phyloP scores from a whole-genome alignment of 2,329 filamentous ascomycete genomes.

The Harringtonia lauricola region DNA sequence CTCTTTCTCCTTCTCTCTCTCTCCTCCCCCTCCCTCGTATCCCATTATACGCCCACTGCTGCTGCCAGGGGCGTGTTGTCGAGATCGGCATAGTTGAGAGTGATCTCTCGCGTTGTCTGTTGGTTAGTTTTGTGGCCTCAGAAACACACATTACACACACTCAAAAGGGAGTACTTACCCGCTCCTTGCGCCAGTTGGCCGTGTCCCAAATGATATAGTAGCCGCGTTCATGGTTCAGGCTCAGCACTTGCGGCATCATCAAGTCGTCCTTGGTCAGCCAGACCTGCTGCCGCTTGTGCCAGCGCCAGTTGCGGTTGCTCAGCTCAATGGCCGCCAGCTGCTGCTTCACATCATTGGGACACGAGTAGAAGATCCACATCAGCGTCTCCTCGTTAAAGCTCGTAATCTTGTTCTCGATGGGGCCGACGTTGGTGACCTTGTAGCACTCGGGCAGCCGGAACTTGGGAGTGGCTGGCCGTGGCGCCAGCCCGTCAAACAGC shows the following conservation, averaged over 20 bases:
- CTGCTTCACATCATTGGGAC: constrained; percentile 50
- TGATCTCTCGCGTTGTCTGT: constrained; percentile 35
- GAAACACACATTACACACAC: too few relatives aligned
- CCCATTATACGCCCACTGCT: background rate
- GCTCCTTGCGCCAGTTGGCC: constrained; percentile 49
- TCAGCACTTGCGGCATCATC: constrained; percentile 50
- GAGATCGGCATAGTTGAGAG: constrained; percentile 50
- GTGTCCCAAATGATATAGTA: constrained; percentile 59
- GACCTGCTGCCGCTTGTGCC: constrained; percentile 55
- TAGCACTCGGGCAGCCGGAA: constrained; percentile 55
- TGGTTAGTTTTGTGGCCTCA: background rate
- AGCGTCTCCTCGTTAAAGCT: constrained; percentile 60
- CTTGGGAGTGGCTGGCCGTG: constrained; percentile 44
- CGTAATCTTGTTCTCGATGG: constrained; percentile 52
- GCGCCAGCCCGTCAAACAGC: constrained; percentile 47
- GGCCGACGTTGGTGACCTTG: constrained; percentile 53
- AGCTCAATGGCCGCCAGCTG: constrained; percentile 52
- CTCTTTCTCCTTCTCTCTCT: background rate
- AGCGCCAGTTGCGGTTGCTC: constrained; percentile 56
- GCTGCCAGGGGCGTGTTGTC: constrained; percentile 29
- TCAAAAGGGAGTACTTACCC: too few relatives aligned
- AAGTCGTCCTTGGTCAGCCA: constrained; percentile 60
- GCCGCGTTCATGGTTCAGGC: constrained; percentile 48
- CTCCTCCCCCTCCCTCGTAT: background rate
- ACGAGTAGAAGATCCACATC: constrained; percentile 61